phyloP scores from a whole-genome alignment of 495 filamentous ascomycete genomes.

The Neurospora sp. region DNA sequence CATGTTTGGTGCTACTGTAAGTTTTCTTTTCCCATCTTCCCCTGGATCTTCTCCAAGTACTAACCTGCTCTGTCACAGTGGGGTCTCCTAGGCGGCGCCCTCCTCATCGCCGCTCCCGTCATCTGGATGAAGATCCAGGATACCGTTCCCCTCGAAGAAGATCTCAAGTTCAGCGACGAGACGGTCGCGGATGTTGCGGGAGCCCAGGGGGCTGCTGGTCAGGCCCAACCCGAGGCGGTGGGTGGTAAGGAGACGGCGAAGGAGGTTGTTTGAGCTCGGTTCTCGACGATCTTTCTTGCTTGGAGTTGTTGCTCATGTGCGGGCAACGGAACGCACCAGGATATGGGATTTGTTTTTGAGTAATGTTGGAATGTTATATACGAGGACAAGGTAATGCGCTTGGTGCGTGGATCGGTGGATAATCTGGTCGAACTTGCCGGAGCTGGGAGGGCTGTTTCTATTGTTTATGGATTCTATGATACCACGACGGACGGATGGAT shows the following conservation, averaged over 20 bases:
- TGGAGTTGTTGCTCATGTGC: not conserved
- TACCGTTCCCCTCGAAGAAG: constrained; percentile 58
- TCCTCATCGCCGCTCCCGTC: constrained; percentile 68
- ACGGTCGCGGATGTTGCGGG: constrained; percentile 53
- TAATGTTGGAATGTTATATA: not conserved
- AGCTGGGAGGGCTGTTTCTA: not conserved
- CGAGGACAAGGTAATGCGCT: not conserved
- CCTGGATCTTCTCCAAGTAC: not conserved
- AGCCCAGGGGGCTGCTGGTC: not conserved
- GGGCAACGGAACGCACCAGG: not conserved
- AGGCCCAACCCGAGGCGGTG: not conserved
- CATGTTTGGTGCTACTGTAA: constrained; percentile 43
- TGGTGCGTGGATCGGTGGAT: not conserved
- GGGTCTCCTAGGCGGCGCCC: constrained; percentile 59
- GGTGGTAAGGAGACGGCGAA: not conserved
- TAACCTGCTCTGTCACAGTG: constrained; percentile 36
- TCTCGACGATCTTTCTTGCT: not conserved
- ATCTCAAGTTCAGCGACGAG: constrained; percentile 77
- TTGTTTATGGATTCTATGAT: not conserved
- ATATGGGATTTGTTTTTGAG: not conserved
- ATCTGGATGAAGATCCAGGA: constrained; percentile 73
- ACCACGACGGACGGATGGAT: not conserved
- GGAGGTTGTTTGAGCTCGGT: not conserved
- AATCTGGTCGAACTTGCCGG: not conserved
- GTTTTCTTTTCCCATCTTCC: constrained; percentile 10